Conservation (phyloP, 148 eudicot species). For the Vaccinium darrowii region DNA sequence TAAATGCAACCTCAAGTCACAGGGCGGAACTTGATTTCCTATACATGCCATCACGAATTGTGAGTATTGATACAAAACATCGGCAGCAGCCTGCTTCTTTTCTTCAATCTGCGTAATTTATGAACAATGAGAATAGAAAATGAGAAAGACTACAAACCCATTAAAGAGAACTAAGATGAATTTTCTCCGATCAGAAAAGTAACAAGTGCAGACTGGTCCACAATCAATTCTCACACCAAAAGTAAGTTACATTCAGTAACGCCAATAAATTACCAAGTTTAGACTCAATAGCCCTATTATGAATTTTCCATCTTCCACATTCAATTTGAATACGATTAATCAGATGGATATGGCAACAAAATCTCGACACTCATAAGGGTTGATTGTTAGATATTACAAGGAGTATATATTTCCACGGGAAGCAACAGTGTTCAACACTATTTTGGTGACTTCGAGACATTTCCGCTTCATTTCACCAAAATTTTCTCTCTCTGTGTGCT, state of each 20-base stretch:
- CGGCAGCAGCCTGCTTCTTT: conserved; percentile 85
- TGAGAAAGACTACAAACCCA: neutral
- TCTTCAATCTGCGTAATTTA: conserved; percentile 53
- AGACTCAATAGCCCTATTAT: neutral
- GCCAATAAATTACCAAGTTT: neutral
- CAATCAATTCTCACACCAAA: neutral
- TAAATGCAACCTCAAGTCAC: conserved; percentile 24
- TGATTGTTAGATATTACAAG: neutral
- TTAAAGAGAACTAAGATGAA: neutral
- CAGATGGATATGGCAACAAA: neutral
- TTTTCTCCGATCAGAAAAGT: neutral
- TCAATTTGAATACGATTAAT: neutral
- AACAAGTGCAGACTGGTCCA: neutral
- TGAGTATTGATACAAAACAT: conserved; percentile 72
- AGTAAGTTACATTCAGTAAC: neutral
- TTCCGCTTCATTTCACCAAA: neutral
- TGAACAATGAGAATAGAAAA: neutral
- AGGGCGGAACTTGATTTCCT: conserved; percentile 71
- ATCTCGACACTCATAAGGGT: neutral
- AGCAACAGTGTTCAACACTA: neutral
- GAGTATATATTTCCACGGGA: neutral
- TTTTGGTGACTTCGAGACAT: neutral
- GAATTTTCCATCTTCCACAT: neutral
- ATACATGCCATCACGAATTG: conserved; percentile 64
- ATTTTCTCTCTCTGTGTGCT: neutral